Evolutionary conservation across 129 eudicot species (phyloP), one percentile per base, ranked within the genome.

Genomic region (Pulicaria dysenterica): DNA sequence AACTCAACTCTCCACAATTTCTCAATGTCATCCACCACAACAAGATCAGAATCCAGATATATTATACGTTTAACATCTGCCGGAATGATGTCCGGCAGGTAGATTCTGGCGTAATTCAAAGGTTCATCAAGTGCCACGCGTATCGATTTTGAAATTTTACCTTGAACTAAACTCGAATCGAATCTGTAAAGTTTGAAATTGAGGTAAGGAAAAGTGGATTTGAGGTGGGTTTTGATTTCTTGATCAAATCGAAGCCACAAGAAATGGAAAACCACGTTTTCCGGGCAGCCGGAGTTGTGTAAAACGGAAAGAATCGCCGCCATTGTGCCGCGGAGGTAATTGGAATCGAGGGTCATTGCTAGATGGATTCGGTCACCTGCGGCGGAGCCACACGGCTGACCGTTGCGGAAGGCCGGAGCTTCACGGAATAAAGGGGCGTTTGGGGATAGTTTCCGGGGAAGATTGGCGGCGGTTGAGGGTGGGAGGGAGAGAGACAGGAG

Each of bases 401-500:
- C 85, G 64, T 85, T 85, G 37, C 80, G 76, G 11, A 79, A 85
- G 44, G 85, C 84, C 1, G 87, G 85, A 13, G 90, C 90, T 80
- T 85, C 90, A 2, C 85, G 90, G 67, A 85, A 85, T 8, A 56
- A 47, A 13, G 74, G 75, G 74, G 69, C 79, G 44, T 74, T 45
- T 0, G 53, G 75, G 59, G 81, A 42, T 1, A 83, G 85, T 59
- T 78, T 77, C 3, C 84, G 79, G 10, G 77, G 59, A 51, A 73
- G 72, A 77, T 74, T 19, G 81, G 79, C 62, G 66, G 78, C 75
- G 57, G 78, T 19, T 42, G 76, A 38, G 36, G 72, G 76, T 39
- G 53, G 65, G 37, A 40, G 70, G 69, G 45, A 63, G 64, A 87
- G 77, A 74, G 95, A 82, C 88, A 88, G 90, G 90, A 85, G 90